Conservation (phyloP, 176 grass and related monocot species). For the Olyra latifolia region DNA sequence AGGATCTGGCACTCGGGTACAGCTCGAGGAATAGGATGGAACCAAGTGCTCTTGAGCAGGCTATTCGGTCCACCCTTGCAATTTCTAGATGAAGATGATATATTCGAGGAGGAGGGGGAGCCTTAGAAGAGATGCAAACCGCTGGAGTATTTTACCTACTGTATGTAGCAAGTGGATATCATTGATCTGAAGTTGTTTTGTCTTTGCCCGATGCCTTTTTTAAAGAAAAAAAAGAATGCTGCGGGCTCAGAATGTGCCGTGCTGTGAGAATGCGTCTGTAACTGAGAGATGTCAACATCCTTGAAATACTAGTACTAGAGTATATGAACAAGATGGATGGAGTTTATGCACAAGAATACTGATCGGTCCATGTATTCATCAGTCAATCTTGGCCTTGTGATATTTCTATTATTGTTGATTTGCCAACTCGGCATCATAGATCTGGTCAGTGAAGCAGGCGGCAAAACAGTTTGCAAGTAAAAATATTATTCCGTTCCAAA, state of each 20-base stretch:
- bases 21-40: not conserved
- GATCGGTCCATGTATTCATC: no score
- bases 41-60: slow-evolving; percentile 29
- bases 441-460: no score
- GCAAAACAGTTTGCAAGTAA: no score
- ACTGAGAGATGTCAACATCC: not conserved
- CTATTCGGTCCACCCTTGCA: slow-evolving; percentile 9
- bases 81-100: slow-evolving; percentile 17
- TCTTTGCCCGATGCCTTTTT: not conserved
- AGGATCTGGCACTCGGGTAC: slow-evolving; percentile 13
- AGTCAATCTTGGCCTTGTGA: no score
- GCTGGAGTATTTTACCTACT: not conserved
- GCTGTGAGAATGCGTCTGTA: not conserved
- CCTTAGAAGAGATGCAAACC: not conserved
- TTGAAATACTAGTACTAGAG: not conserved
- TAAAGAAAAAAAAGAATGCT: not conserved
- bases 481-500: no score
- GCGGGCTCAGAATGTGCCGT: no score
- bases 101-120: not conserved
- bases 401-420: not conserved
- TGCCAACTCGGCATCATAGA: no score
- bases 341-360: no score
- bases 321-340: not conserved
- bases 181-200: not conserved
- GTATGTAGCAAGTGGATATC: not conserved